Conservation (phyloP, 1,284 basidiomycete species). For the Ceratobasidium sp. region DNA sequence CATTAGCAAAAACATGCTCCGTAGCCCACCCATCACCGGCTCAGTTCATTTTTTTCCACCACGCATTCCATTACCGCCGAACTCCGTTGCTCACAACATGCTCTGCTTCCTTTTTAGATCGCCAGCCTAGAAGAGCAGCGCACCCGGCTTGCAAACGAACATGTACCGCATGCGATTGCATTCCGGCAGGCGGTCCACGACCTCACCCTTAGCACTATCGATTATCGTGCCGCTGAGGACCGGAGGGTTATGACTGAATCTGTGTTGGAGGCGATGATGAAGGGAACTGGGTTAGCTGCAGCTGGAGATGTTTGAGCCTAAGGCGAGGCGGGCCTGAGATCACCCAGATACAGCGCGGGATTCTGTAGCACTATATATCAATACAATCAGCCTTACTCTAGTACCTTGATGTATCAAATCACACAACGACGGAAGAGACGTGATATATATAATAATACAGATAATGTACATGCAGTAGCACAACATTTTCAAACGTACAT, state of each 20-base stretch:
- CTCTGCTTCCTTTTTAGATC: constrained; percentile 16
- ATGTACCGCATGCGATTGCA: constrained; percentile 32
- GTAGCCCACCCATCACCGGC: neutral
- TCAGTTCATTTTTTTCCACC: neutral
- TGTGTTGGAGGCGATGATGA: constrained; percentile 33
- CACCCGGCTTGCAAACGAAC: constrained; percentile 21
- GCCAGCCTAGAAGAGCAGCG: constrained; percentile 39
- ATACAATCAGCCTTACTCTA: neutral
- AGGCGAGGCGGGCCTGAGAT: neutral
- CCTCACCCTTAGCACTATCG: constrained; percentile 23
- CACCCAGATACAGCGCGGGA: neutral
- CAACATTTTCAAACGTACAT: constrained; percentile 37
- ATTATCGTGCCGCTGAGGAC: constrained; percentile 33
- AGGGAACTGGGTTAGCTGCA: constrained; percentile 9
- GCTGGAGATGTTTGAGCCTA: constrained; percentile 10
- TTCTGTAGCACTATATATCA: neutral
- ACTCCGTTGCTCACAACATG: neutral
- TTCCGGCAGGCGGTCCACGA: constrained; percentile 30
- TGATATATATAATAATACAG: constrained; percentile 28
- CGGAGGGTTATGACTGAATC: constrained; percentile 34
- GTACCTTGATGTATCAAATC: neutral
- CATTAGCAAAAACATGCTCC: neutral
- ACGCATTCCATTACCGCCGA: neutral
- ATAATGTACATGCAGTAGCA: constrained; percentile 27
- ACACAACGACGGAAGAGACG: neutral